Conservation (phyloP, 208 protist species). For the Kentomonas sorsogonicus region DNA sequence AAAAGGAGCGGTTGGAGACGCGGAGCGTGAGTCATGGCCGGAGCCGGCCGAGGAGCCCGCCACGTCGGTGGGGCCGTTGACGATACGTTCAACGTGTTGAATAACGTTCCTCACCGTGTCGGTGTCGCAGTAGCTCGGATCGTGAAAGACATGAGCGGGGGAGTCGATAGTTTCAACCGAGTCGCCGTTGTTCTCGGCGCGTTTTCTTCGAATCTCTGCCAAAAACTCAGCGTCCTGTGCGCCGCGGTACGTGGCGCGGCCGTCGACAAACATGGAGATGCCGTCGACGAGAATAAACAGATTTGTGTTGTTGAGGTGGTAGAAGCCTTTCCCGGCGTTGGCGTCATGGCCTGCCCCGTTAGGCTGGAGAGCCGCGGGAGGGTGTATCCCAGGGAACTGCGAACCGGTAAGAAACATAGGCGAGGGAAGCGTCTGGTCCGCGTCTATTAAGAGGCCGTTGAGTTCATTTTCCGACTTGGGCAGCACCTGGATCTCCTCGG, state of each 20-base stretch:
- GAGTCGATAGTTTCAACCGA: too few species aligned
- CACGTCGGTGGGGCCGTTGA: too few species aligned
- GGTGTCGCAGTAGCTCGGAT: too few species aligned
- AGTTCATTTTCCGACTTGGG: slow-evolving; percentile 56
- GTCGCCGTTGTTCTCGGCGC: slow-evolving; percentile 5
- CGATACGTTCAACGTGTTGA: too few species aligned
- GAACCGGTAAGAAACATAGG: slow-evolving; percentile 64
- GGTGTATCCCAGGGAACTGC: neutral
- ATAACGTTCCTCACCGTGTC: too few species aligned
- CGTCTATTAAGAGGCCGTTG: slow-evolving; percentile 72
- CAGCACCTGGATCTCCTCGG: slow-evolving; percentile 60
- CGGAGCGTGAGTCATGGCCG: too few species aligned
- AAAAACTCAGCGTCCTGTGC: slow-evolving; percentile 35
- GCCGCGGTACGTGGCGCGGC: slow-evolving; percentile 64
- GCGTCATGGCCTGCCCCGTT: too few species aligned
- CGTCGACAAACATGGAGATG: slow-evolving; percentile 83
- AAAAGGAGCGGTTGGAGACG: too few species aligned
- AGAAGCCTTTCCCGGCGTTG: slow-evolving; percentile 69
- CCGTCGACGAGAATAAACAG: slow-evolving; percentile 85
- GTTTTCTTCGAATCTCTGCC: slow-evolving; percentile 8
- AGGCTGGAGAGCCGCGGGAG: neutral
- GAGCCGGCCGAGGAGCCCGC: too few species aligned
- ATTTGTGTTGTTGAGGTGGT: slow-evolving; percentile 87
- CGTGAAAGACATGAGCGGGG: too few species aligned
- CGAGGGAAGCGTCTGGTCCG: slow-evolving; percentile 64